Conservation (phyloP, 148 eudicot genomes). For the Cornus florida region DNA sequence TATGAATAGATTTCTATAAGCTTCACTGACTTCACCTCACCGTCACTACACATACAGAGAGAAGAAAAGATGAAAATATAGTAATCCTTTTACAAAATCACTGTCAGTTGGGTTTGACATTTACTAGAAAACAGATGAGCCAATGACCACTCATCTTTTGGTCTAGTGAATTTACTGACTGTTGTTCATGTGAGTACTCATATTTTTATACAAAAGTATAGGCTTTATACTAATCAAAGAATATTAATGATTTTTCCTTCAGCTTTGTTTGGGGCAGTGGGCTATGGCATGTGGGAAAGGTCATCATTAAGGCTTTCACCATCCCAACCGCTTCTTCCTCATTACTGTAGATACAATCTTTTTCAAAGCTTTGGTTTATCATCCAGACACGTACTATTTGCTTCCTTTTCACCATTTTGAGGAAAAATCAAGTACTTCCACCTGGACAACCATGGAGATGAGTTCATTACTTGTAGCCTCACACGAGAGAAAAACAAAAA, state of each 20-base stretch:
- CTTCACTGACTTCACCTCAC: too few species aligned
- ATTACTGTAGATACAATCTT: too few species aligned
- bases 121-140: neutral
- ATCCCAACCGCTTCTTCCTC: neutral
- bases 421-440: neutral
- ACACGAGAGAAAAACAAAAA: too few species aligned
- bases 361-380: neutral
- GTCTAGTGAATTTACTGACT: neutral
- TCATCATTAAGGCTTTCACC: slow-evolving; percentile 16
- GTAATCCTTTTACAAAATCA: too few species aligned
- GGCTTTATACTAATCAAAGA: slow-evolving; percentile 2
- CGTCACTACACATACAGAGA: too few species aligned
- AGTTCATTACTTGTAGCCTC: neutral
- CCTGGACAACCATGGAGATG: neutral
- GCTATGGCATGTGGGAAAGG: slow-evolving; percentile 4
- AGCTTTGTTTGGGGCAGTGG: neutral
- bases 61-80: too few species aligned
- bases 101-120: neutral
- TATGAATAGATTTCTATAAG: too few species aligned
- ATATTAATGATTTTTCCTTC: slow-evolving; percentile 2
- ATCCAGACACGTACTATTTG: too few species aligned
- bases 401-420: neutral
- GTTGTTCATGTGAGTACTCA: too few species aligned
- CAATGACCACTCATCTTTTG: neutral
- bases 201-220: neutral